phyloP scores from a whole-genome alignment of 345 rosid species.

The Arabidopsis suecica region DNA sequence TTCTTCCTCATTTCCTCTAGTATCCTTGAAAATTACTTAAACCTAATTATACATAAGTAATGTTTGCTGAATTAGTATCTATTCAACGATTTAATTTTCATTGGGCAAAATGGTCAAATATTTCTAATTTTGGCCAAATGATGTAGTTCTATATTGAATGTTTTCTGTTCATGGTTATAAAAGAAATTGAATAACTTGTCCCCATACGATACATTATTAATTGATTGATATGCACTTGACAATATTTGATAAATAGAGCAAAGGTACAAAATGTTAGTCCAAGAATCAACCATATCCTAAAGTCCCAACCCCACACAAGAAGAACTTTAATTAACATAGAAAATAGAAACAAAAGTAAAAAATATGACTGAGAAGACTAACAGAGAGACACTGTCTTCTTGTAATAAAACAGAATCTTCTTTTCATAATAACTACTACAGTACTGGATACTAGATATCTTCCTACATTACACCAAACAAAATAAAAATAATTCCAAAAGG shows the following conservation, averaged over 20 bases:
- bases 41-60: neutral
- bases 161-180: neutral
- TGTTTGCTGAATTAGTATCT: neutral
- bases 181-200: neutral
- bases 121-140: neutral
- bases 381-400: constrained; percentile 53
- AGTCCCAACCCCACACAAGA: constrained; percentile 49
- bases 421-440: constrained; percentile 27
- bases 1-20: neutral
- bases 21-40: neutral
- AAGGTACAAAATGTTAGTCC: constrained; percentile 39
- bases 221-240: constrained; percentile 27
- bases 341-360: constrained; percentile 52
- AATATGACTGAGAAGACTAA: constrained; percentile 48
- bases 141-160: neutral
- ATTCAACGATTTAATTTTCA: too few species aligned
- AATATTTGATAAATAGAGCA: constrained; percentile 4
- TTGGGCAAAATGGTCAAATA: too few species aligned
- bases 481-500: constrained; percentile 9
- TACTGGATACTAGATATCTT: constrained; percentile 36
- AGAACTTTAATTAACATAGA: constrained; percentile 50
- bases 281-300: constrained; percentile 51
- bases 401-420: constrained; percentile 49
- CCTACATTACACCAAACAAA: constrained; percentile 39
- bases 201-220: neutral